Evolutionary conservation across 176 grass and related monocot genomes (phyloP).

Genomic region (Juncus inflexus): DNA sequence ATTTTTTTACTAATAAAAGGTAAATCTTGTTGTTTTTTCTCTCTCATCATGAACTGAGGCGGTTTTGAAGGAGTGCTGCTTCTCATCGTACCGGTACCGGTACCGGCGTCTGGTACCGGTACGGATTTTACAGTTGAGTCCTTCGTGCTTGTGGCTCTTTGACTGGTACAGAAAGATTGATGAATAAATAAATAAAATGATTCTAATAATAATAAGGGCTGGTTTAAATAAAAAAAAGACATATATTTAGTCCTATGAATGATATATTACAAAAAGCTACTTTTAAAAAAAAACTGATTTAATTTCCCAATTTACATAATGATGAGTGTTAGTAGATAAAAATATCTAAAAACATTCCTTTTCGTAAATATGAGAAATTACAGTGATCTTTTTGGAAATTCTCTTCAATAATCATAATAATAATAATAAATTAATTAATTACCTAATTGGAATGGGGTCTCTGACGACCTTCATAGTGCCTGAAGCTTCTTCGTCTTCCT

Average conservation of each 20-base stretch:
- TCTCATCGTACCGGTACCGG: slow-evolving; percentile 79
- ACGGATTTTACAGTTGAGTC: slow-evolving; percentile 40
- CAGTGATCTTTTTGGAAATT: no score
- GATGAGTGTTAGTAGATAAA: no score
- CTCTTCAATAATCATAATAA: no score
- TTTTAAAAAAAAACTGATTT: no score
- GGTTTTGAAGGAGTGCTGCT: slow-evolving; percentile 32
- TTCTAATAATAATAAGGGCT: no score
- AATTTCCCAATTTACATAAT: no score
- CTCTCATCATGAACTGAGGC: slow-evolving; percentile 46
- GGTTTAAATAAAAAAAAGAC: no score
- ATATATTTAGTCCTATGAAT: no score
- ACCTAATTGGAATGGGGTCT: slow-evolving; percentile 50
- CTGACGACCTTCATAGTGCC: slow-evolving; percentile 62
- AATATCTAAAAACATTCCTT: background rate
- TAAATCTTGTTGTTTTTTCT: slow-evolving; percentile 40
- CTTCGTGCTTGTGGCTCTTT: slow-evolving; percentile 40
- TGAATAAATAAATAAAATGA: background rate
- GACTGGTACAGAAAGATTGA: slow-evolving; percentile 36
- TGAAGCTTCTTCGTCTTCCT: slow-evolving; percentile 52
- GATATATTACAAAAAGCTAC: no score
- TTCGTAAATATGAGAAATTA: no score
- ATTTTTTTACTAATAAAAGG: slow-evolving; percentile 37
- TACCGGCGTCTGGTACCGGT: slow-evolving; percentile 31
- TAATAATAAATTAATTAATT: background rate